Evolutionary conservation across 1,284 basidiomycete species (phyloP).

Genomic region (Cryptococcus floricola): DNA sequence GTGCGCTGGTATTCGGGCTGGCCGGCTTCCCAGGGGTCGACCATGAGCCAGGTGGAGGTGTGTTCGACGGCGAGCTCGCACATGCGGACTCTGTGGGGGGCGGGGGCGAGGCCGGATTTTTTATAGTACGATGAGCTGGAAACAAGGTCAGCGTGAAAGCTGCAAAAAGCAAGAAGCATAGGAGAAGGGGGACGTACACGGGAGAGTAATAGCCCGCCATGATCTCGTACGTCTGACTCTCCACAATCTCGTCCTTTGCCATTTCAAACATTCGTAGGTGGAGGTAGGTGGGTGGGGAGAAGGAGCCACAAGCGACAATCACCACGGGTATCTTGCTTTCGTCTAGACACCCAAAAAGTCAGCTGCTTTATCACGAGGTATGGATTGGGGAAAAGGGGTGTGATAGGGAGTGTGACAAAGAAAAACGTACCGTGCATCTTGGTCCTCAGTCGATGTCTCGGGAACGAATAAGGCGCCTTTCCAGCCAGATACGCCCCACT

Average conservation of each 20-base stretch:
- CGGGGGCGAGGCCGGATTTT: conserved; percentile 79
- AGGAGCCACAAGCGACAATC: conserved; percentile 56
- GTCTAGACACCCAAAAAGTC: conserved; percentile 30
- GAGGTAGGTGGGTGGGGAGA: conserved; percentile 57
- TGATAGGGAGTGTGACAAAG: conserved; percentile 10
- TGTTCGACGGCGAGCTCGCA: conserved; percentile 78
- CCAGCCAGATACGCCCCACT: conserved; percentile 41
- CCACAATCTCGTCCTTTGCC: conserved; percentile 90
- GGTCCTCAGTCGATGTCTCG: conserved; percentile 46
- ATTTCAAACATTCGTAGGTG: conserved; percentile 91
- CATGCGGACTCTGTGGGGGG: conserved; percentile 78
- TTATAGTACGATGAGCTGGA: conserved; percentile 74
- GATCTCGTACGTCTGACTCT: conserved; percentile 89
- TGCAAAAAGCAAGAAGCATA: neutral
- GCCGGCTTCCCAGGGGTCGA: conserved; percentile 94
- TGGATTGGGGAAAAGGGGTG: too few relatives aligned
- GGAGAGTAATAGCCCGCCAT: conserved; percentile 92
- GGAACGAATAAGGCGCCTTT: conserved; percentile 47
- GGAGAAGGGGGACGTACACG: conserved; percentile 51
- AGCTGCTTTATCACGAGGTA: conserved; percentile 3
- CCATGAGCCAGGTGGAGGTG: conserved; percentile 62
- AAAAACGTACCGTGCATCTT: conserved; percentile 47
- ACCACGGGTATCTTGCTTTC: conserved; percentile 51
- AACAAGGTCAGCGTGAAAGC: neutral
- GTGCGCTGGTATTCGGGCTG: conserved; percentile 88